phyloP scores from a whole-genome alignment of 768 basidiomycete species.

The Lactifluus pinguis region DNA sequence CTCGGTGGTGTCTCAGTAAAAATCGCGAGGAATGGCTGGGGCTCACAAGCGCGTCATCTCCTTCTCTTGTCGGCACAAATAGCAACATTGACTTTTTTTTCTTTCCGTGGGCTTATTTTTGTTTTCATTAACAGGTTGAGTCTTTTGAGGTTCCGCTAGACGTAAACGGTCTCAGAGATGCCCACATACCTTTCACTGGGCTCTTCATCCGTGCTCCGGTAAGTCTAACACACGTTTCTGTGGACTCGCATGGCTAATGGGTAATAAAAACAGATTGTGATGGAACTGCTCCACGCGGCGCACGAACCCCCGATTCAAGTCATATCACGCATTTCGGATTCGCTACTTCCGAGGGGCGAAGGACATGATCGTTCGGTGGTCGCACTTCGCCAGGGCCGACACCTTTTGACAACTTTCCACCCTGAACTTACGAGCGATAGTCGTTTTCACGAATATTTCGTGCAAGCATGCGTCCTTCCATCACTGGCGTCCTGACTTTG shows the following conservation, averaged over 20 bases:
- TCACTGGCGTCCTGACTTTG: constrained; percentile 2
- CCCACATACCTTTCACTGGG: constrained; percentile 59
- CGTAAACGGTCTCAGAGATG: constrained; percentile 52
- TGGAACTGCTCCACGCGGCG: constrained; percentile 37
- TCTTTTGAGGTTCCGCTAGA: constrained; percentile 78
- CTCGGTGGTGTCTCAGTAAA: constrained; percentile 72
- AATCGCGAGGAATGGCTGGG: constrained; percentile 86
- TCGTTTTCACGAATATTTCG: constrained; percentile 88
- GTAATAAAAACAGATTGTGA: constrained; percentile 46
- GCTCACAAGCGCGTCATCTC: constrained; percentile 58
- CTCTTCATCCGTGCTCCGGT: constrained; percentile 95
- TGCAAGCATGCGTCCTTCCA: constrained; percentile 59
- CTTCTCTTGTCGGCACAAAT: not conserved
- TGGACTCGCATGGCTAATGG: not conserved
- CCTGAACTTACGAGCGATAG: constrained; percentile 84
- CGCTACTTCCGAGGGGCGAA: constrained; percentile 38
- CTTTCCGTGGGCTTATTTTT: not conserved
- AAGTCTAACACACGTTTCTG: constrained; percentile 21
- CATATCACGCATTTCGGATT: constrained; percentile 57
- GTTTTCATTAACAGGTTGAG: constrained; percentile 48
- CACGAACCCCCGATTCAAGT: constrained; percentile 54
- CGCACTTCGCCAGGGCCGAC: constrained; percentile 76
- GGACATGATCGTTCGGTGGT: constrained; percentile 57
- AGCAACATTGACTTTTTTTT: not conserved
- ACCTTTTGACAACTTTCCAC: constrained; percentile 88